Evolutionary conservation across 169 alveolate species (phyloP).

Genomic region (Theileria luwenshuni): DNA sequence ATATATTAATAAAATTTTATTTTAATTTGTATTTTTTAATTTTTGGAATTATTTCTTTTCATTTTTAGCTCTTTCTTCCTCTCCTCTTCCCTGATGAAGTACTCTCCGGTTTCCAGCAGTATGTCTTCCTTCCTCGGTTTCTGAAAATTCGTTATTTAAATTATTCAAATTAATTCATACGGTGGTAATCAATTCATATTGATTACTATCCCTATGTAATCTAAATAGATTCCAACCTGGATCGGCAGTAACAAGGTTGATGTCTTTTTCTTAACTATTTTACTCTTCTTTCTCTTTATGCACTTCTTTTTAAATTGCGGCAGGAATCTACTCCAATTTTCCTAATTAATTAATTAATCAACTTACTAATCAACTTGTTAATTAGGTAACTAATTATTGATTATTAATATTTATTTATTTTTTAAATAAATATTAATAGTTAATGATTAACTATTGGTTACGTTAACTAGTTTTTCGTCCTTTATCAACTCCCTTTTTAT

Average conservation of each 20-base stretch:
- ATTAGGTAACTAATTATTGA: constrained; percentile 4
- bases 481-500: constrained; percentile 96
- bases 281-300: constrained; percentile 84
- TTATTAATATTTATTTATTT: not conserved
- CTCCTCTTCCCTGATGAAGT: constrained; percentile 86
- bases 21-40: constrained; percentile 7
- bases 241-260: constrained; percentile 91
- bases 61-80: constrained; percentile 39
- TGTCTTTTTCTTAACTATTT: constrained; percentile 83
- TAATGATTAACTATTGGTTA: constrained; percentile 21
- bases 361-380: not conserved
- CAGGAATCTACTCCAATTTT: constrained; percentile 96
- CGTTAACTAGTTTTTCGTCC: constrained; percentile 88
- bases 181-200: constrained; percentile 40
- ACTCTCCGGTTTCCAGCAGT: constrained; percentile 96
- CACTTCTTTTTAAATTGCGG: constrained; percentile 97
- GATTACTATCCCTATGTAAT: constrained; percentile 16
- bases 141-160: constrained; percentile 56
- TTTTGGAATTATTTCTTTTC: constrained; percentile 45
- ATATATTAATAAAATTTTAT: no score
- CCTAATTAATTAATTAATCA: constrained; percentile 52
- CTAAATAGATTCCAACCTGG: constrained; percentile 64
- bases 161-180: not conserved
- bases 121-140: constrained; percentile 96
- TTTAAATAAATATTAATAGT: no score